Evolutionary conservation across 2,329 filamentous ascomycete species (phyloP), one percentile per base, ranked within the genome.

Genomic region (Botrytis pseudocinerea): DNA sequence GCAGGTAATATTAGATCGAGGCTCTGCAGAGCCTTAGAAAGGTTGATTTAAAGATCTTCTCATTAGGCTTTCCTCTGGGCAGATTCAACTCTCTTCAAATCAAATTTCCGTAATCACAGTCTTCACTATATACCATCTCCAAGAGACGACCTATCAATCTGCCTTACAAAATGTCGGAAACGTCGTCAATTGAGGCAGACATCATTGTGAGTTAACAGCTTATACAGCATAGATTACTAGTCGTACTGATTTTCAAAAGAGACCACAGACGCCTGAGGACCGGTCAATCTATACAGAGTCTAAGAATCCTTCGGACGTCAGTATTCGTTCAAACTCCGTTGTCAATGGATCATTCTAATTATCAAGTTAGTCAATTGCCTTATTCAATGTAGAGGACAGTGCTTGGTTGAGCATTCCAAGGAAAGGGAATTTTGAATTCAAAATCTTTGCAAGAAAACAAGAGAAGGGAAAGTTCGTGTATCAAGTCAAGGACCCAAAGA

Each of bases 401-500:
- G 62, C 38, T 18, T 72, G 51, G 62, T 16, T 72, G 7, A 38
- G 14, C 9, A 40, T 72, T 46, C 40, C 48, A 16, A 59, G 70
- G 28, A 9, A 68, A 38, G 70, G 70, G 5, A 40, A 66, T n/a
- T 72, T 72, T 25, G 46, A 72, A 18, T 32, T 68, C 25, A 42
- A 6, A 12, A 59, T 72, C 18, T 54, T 10, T 18, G 62, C n/a
- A n/a, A 60, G 54, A 46, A 68, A 35, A n/a, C 61, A 46, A 40
- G 57, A 63, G 25, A 32, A 51, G 14, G 71, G 57, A 57, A 70
- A 63, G 28, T 73, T 61, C 28, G 25, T 70, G 18, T 74, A 75
- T 61, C 71, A 73, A 42, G 42, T 75, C 22, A 69, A 74, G 12
- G 62, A 68, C 20, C 18, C 44, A n/a, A 66, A 63, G 25, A 72